Evolutionary conservation across 2,329 filamentous ascomycete species (phyloP), one percentile per base, ranked within the genome.

Genomic region (Emergomyces pasteurianus): DNA sequence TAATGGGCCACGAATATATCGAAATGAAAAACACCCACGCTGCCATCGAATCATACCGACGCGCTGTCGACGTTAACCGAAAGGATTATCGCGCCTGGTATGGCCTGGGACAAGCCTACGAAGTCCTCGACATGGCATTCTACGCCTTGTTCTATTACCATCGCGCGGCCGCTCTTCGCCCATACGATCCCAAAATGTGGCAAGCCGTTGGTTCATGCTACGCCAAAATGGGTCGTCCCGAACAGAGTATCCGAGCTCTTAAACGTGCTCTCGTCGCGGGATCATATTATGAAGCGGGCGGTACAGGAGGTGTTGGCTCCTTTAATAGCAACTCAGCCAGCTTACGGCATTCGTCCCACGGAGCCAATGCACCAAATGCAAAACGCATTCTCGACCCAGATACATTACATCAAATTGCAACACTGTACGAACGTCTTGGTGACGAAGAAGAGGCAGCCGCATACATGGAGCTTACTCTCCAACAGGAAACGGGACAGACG

Each of bases 111-210:
- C 92, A 97, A 72, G 95, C 94, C 1, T 99, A 99, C 70, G 94
- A 99, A 73, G 89, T 99, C 67, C 83, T 99, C 9, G 94, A 99
- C 75, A 96, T 96, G 90, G 90, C 96, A 71, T 91, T 92, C 50
- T 99, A 99, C 72, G 92, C 92, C 0, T 78, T 99, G 0, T 97
- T 94, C 83, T 99, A 99, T 75, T 96, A 96, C 78, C 95, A 97
- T 71, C 90, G 94, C 61, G 94, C 94, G 0, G 92, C 92, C 0
- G 90, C 91, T 0, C 79, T 99, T 1, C 85, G 92, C n/a, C 91
- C 92, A 0, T 96, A 92, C 81, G 94, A 99, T 67, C 90, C 92
- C 0, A 97, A 97, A 74, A 95, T 99, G 89, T 99, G 94, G 94
- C 88, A 94, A 78, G 94, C 94, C 0, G 91, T 99, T 5, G 94